Evolutionary conservation across 2,329 filamentous ascomycete species (phyloP).

Genomic region (Fonsecaea erecta): DNA sequence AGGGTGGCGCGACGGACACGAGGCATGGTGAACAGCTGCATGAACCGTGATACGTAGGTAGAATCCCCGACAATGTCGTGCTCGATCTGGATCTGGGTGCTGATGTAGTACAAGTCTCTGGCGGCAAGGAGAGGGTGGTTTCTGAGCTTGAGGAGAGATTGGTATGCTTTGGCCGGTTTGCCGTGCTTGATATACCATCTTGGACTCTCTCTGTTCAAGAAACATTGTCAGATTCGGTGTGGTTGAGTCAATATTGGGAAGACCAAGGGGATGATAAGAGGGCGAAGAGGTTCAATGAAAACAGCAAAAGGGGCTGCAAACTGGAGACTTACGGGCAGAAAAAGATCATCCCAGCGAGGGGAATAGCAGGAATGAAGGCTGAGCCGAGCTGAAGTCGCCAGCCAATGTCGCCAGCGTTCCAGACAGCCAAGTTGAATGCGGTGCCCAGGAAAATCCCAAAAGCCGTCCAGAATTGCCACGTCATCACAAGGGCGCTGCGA

Average conservation of each 20-base stretch:
- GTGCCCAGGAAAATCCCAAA: conserved; percentile 54
- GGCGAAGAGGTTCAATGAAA: not conserved
- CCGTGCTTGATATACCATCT: conserved; percentile 43
- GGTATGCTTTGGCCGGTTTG: conserved; percentile 39
- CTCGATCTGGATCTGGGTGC: conserved; percentile 44
- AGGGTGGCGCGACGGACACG: conserved; percentile 52
- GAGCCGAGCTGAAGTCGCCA: conserved; percentile 69
- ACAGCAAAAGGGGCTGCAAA: not conserved
- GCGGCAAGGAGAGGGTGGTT: conserved; percentile 40
- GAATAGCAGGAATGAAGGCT: conserved; percentile 68
- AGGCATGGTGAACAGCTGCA: conserved; percentile 56
- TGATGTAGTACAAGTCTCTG: conserved; percentile 45
- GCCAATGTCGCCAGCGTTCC: conserved; percentile 59
- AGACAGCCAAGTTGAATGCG: conserved; percentile 66
- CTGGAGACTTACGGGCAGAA: conserved; percentile 44
- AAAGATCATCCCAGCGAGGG: conserved; percentile 61
- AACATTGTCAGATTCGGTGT: not conserved
- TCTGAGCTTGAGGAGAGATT: conserved; percentile 39
- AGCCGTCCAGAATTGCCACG: conserved; percentile 37
- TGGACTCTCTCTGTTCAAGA: conserved; percentile 32
- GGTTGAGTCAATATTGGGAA: too few species aligned
- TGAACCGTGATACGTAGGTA: conserved; percentile 50
- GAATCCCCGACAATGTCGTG: conserved; percentile 43
- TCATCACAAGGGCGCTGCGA: conserved; percentile 40
- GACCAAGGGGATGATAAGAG: not conserved